Percentiles rank a stretch among this genome's conserved stretches.
phyloP scores from a whole-genome alignment of 345 rosid genomes.

The Excoecaria agallocha region DNA sequence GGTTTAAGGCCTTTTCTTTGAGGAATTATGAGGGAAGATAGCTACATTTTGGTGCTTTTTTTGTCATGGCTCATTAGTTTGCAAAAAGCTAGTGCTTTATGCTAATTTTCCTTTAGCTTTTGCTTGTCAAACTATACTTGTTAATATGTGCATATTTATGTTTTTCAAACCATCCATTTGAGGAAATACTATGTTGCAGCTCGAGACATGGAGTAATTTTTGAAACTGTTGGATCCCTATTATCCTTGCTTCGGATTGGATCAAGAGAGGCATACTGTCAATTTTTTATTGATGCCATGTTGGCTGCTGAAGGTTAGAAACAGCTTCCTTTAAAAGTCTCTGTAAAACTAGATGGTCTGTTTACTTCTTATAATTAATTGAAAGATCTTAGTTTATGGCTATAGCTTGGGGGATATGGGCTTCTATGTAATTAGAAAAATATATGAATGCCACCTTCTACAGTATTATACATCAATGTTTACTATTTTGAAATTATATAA shows the following conservation, averaged over 20 bases:
- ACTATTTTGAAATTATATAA: background rate
- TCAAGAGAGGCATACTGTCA: slow-evolving; percentile 70
- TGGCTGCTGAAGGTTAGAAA: slow-evolving; percentile 63
- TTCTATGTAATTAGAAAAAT: background rate
- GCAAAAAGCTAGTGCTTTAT: background rate
- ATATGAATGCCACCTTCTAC: background rate
- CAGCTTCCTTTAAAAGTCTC: background rate
- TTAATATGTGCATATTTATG: background rate
- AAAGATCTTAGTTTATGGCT: background rate
- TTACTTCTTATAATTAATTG: slow-evolving; percentile 9
- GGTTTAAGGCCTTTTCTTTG: background rate
- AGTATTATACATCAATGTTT: background rate
- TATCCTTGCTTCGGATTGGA: slow-evolving; percentile 79
- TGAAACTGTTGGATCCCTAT: slow-evolving; percentile 77
- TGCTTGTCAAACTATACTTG: background rate
- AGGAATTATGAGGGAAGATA: background rate
- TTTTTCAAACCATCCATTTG: background rate
- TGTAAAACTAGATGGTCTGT: background rate
- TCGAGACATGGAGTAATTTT: slow-evolving; percentile 67
- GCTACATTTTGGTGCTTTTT: background rate
- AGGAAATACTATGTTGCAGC: slow-evolving; percentile 34
- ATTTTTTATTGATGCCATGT: slow-evolving; percentile 70
- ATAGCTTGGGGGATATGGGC: background rate
- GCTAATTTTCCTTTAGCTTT: background rate
- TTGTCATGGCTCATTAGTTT: background rate